Evolutionary conservation across 495 filamentous ascomycete genomes (phyloP), one percentile per base, ranked within the genome.

Genomic region (Lasiosphaeria ovina): DNA sequence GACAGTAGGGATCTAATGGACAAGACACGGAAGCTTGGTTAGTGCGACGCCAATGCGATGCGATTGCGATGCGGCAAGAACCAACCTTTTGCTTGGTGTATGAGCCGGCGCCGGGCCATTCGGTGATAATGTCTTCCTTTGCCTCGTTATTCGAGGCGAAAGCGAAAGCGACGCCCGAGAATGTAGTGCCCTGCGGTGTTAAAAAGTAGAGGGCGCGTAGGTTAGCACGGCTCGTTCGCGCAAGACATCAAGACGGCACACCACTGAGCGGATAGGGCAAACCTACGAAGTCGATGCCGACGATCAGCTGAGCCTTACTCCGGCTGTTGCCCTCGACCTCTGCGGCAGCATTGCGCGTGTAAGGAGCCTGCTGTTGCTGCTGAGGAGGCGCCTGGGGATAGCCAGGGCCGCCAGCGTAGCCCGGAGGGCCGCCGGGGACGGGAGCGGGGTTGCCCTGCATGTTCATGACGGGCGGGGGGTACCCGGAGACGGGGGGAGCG

Each of bases 241-340:
- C 40, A 47, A 7, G 16, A n/a, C 7, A 35, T 53, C 10, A 1
- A 11, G 32, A 47, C 49, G 51, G 6, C 12, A 14, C 9, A 3
- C 9, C 11, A 47, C 2, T 32, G 35, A 51, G 33, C 14, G 24
- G 24, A 24, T 24, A 24, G 24, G 24, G 24, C 24, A 24, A 31
- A 79, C 88, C 70, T 76, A 91, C 88, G 78, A 91, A 91, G 68
- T 91, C 88, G 68, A 91, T 91, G 57, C 88, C 88, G 57, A 91
- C 88, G 69, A 91, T 91, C 61, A 91, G 77, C 78, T 90, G 88
- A 24, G 88, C 86, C 73, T 90, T 91, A 70, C 84, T 89, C 68
- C 90, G 83, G 67, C 89, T 90, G 57, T 85, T 88, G 34, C 89
- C 92, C 66, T 97, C 92, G 32, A 97, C 89, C 73, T 97, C 95